These are phyloP conservation scores for Verbascum thapsus DNA, from an alignment of 257 asterid genomes.

Conservation along the genomic window DNA sequence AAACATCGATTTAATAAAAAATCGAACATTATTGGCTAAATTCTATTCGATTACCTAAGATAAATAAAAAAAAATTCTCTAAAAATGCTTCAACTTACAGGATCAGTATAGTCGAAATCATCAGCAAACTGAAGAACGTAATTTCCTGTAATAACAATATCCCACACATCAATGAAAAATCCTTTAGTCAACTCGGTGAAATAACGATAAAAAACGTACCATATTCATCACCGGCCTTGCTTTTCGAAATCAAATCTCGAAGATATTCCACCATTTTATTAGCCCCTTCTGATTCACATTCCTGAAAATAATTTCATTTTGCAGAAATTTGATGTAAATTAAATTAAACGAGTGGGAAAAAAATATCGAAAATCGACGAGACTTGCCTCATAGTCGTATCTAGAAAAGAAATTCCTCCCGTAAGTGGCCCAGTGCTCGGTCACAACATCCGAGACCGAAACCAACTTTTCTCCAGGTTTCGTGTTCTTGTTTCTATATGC, in stretches of 20 bases:
- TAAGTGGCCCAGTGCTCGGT: conserved; percentile 89
- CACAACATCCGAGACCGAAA: conserved; percentile 90
- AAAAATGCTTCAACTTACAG: conserved; percentile 55
- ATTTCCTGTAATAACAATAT: conserved; percentile 55
- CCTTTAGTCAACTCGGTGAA: neutral
- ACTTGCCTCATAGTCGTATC: conserved; percentile 95
- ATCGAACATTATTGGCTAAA: neutral
- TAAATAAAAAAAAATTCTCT: conserved; percentile 3
- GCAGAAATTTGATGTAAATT: conserved; percentile 2
- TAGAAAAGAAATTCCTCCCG: conserved; percentile 91
- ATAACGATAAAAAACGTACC: conserved; percentile 45
- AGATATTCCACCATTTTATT: conserved; percentile 74
- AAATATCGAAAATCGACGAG: conserved; percentile 23
- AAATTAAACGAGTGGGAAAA: conserved; percentile 14
- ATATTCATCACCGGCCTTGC: conserved; percentile 74
- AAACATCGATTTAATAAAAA: conserved; percentile 27
- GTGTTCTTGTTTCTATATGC: conserved; percentile 81
- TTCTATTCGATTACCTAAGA: neutral
- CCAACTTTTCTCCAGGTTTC: conserved; percentile 74
- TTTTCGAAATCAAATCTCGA: conserved; percentile 62
- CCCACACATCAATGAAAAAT: conserved; percentile 23
- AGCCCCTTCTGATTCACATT: conserved; percentile 91
- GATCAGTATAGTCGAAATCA: conserved; percentile 91
- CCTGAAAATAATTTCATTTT: conserved; percentile 47
- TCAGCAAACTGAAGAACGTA: conserved; percentile 86